Evolutionary conservation across 306 rosid genomes (phyloP), one percentile per base, ranked within the genome.

Genomic region (Erythrophleum fordii): DNA sequence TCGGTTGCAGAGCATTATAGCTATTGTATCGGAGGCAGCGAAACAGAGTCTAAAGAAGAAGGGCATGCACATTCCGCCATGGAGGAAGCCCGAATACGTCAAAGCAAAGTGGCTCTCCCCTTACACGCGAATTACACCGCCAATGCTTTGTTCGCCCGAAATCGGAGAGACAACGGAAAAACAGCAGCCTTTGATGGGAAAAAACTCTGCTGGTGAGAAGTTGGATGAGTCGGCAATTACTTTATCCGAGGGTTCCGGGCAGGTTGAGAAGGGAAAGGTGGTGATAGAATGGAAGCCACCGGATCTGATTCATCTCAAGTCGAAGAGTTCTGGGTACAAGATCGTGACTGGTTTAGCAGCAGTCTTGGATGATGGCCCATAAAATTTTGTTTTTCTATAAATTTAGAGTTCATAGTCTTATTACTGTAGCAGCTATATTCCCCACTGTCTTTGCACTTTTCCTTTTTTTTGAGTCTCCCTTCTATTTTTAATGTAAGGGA

Each of bases 1-100:
- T 17, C 83, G 91, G 64, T 88, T 91, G 49, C 85, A 83, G 76
- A 79, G 85, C 77, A 90, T 91, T 16, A 87, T 91, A 29, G 77
- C 87, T 0, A 61, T 91, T 8, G 98, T 88, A 0, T 85, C 98
- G 8, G 98, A 93, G 85, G 97, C 98, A 9, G 91, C 86, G 65
- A 90, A 87, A 70, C 97, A 89, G 90, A 93, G 97, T 80, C 78
- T 93, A 77, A 90, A 87, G 84, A 93, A 87, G 89, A 93, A 86
- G 23, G 97, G 90, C 16, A 87, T 93, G 97, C 89, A 78, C 16
- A 56, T 93, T 60, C 98, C 98, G 5, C 97, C 98, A 5, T 93
- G 98, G 98, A 86, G 97, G 28, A 88, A 86, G 75, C 82, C 53
- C 0, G 97, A 93, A 26, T 93, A 93, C 64, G 88, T 91, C n/a